Base-by-base conservation (phyloP, 805 yeast species). In the Candida nitratophila region DNA sequence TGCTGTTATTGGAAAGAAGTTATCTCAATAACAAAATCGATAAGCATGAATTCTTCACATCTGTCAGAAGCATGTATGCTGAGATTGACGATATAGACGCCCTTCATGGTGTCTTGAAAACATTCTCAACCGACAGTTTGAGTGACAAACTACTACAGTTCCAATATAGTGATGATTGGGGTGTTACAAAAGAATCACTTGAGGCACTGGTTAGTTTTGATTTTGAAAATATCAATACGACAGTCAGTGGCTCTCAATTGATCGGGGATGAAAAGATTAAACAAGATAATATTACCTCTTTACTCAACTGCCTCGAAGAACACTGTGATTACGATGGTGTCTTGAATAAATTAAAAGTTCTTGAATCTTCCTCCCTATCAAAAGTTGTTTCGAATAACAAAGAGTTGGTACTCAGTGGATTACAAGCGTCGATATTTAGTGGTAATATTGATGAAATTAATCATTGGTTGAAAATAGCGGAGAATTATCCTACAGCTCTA, bases 11-110 rank as follows among this genome's bases (percentile, higher is more conserved):
- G 54, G 99, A 93, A 52, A 86, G 86, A 54, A 79, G 85, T 47
- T 76, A 75, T 47, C 65, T 89, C 32, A 50, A 42, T 48, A 59
- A 27, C 39, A 54, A 46, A 30, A 60, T 66, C 49, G 68, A 54
- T 17, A 58, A 70, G 42, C 60, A 63, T 52, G 63, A 69, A 56
- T 48, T 68, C 65, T 54, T 71, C 70, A 20, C 59, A 67, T 71
- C 80, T 5, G 62, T 93, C n/a, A 88, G 87, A 53, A 73, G 74
- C 24, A 85, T 90, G 68, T 93, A 93, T 60, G 83, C 96, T 8
- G 83, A 79, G 45, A 78, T 93, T 40, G 91, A 88, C 53, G 99
- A 95, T 56, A 73, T 82, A 32, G 99, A 93, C 66, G 81, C 96
- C 0, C 69, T 93, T 29, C 90, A 86, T 57, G 99, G 99, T 20